These are phyloP conservation scores for Pseudopithomyces chartarum DNA, from an alignment of 2,329 filamentous ascomycete species.

Conservation along the genomic window DNA sequence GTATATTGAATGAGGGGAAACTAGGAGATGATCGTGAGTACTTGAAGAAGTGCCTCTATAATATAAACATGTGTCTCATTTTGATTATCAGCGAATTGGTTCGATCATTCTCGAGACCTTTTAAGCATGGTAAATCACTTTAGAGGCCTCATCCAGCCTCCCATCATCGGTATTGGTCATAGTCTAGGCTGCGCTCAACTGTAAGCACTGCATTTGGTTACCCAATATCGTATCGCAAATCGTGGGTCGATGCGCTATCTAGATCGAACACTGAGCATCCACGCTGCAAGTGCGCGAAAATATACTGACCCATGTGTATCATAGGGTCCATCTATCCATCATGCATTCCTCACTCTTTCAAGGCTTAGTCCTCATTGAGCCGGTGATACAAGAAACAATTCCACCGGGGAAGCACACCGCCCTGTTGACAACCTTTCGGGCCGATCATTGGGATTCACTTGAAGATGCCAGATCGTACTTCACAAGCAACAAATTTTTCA, in stretches of 20 bases:
- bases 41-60: background rate
- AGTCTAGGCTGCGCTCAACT: slow-evolving; percentile 23
- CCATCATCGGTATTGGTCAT: slow-evolving; percentile 24
- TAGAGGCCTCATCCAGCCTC: slow-evolving; percentile 19
- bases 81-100: slow-evolving; percentile 11
- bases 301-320: too few relatives aligned
- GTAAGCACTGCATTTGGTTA: slow-evolving; percentile 6
- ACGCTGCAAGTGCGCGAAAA: background rate
- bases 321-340: slow-evolving; percentile 16
- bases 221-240: background rate
- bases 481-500: slow-evolving; percentile 19
- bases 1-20: slow-evolving; percentile 11
- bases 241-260: background rate
- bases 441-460: slow-evolving; percentile 19
- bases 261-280: background rate
- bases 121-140: slow-evolving; percentile 25
- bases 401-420: slow-evolving; percentile 26
- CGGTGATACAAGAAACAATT: slow-evolving; percentile 13
- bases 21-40: slow-evolving; percentile 20
- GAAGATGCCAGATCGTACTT: slow-evolving; percentile 16
- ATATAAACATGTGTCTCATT: background rate
- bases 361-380: slow-evolving; percentile 21
- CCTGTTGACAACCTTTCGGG: slow-evolving; percentile 13
- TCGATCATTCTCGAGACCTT: slow-evolving; percentile 25
- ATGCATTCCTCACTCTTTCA: slow-evolving; percentile 26